Evolutionary conservation across 2,329 filamentous ascomycete genomes (phyloP).

Genomic region (Fusarium xyrophilum): DNA sequence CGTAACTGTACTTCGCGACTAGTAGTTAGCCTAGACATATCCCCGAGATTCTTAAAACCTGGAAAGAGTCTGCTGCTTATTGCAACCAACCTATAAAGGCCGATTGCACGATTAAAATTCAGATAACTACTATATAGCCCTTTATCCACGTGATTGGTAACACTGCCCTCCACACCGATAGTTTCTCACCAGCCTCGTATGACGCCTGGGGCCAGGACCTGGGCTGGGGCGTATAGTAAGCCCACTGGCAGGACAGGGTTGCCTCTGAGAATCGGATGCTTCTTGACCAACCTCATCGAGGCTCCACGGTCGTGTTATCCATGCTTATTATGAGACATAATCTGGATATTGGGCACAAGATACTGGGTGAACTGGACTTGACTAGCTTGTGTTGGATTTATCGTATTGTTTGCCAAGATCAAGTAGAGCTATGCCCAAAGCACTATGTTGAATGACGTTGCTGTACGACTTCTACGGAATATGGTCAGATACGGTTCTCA

Average conservation of each 20-base stretch:
- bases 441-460: background rate
- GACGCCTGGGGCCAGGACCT: background rate
- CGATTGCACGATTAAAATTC: background rate
- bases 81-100: background rate
- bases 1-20: background rate
- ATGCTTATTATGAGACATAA: background rate
- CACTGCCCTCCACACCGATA: background rate
- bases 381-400: background rate
- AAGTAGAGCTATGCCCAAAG: background rate
- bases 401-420: conserved; percentile 6
- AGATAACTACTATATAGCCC: background rate
- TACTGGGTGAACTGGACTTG: background rate
- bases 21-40: background rate
- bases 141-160: background rate
- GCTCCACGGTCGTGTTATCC: background rate
- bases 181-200: background rate
- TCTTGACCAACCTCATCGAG: background rate
- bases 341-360: background rate
- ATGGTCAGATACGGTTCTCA: too few relatives aligned
- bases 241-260: background rate
- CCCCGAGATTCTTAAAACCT: conserved; percentile 8
- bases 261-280: background rate
- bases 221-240: background rate
- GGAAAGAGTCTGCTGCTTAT: conserved; percentile 21
- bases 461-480: background rate